Percentiles rank a stretch among this genome's conserved stretches.
phyloP scores from a whole-genome alignment of 208 protist genomes.

The Jaenimonas drosophilae region DNA sequence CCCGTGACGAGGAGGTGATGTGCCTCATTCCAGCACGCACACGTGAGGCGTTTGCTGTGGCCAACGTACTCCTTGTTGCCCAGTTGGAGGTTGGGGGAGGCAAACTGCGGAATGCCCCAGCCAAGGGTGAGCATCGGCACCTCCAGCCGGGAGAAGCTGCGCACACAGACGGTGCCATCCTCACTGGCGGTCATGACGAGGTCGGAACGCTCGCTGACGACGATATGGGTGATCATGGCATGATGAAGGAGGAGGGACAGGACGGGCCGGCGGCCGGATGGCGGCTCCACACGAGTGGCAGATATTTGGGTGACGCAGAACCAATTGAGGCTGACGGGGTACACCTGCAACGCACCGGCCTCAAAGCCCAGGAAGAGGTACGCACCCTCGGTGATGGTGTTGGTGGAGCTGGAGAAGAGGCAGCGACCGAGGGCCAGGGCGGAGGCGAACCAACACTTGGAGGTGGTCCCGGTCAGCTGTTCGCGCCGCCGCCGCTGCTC shows the following conservation, averaged over 20 bases:
- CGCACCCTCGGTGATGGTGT: constrained; percentile 10
- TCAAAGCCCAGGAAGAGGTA: constrained; percentile 71
- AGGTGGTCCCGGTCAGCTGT: constrained; percentile 1
- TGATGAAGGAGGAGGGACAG: constrained; percentile 31
- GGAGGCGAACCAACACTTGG: constrained; percentile 49
- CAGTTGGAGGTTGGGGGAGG: neutral
- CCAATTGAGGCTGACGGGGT: constrained; percentile 43
- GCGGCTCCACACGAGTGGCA: constrained; percentile 50
- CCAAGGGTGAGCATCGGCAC: constrained; percentile 53
- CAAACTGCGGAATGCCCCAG: constrained; percentile 5
- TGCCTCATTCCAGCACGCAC: constrained; percentile 32
- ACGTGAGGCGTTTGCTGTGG: constrained; percentile 62
- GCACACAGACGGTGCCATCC: constrained; percentile 57
- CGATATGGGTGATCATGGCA: constrained; percentile 37
- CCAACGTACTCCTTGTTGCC: constrained; percentile 5
- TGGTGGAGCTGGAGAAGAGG: constrained; percentile 3
- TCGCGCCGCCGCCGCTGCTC: neutral
- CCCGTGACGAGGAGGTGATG: constrained; percentile 58
- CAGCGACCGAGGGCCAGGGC: constrained; percentile 29
- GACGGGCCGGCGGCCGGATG: constrained; percentile 30
- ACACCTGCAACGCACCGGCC: constrained; percentile 61
- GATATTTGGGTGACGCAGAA: constrained; percentile 44
- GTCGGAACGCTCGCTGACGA: constrained; percentile 30
- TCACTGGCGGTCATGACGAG: constrained; percentile 59
- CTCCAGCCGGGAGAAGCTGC: constrained; percentile 40